Evolutionary conservation across 176 grass and related monocot species (phyloP).

Genomic region (Areca catechu): DNA sequence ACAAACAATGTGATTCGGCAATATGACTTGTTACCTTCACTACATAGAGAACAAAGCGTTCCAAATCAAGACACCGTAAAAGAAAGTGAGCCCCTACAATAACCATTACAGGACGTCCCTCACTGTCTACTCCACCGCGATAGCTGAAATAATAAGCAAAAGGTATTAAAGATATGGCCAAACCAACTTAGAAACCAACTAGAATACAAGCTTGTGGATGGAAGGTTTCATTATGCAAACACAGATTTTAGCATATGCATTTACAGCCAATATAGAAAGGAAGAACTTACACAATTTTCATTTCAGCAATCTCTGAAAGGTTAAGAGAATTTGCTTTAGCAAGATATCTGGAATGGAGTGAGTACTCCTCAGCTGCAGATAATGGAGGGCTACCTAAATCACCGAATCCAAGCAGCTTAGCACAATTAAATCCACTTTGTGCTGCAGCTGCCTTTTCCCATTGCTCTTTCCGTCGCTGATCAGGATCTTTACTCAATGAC

Average conservation of each 20-base stretch:
- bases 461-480: slow-evolving; percentile 68
- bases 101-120: slow-evolving; percentile 84
- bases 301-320: slow-evolving; percentile 98
- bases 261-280: background rate
- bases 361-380: slow-evolving; percentile 94
- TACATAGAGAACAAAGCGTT: slow-evolving; percentile 79
- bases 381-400: slow-evolving; percentile 73
- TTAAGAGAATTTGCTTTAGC: slow-evolving; percentile 96
- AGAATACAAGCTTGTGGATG: too few species aligned
- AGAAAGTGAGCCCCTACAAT: slow-evolving; percentile 96
- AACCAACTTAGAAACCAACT: too few species aligned
- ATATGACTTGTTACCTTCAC: slow-evolving; percentile 44
- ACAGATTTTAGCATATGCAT: too few species aligned
- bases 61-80: slow-evolving; percentile 88
- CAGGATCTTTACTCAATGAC: slow-evolving; percentile 95
- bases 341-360: slow-evolving; percentile 94
- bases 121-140: slow-evolving; percentile 74
- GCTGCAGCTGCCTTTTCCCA: slow-evolving; percentile 66
- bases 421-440: slow-evolving; percentile 89
- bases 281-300: slow-evolving; percentile 89
- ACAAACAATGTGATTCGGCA: background rate
- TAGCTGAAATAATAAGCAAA: slow-evolving; percentile 49
- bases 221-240: too few species aligned
- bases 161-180: background rate
- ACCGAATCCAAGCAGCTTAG: slow-evolving; percentile 84